Percentiles rank a stretch among this genome's conserved stretches.
phyloP scores from a whole-genome alignment of 768 basidiomycete species.

The Podaxis mareebaensis region DNA sequence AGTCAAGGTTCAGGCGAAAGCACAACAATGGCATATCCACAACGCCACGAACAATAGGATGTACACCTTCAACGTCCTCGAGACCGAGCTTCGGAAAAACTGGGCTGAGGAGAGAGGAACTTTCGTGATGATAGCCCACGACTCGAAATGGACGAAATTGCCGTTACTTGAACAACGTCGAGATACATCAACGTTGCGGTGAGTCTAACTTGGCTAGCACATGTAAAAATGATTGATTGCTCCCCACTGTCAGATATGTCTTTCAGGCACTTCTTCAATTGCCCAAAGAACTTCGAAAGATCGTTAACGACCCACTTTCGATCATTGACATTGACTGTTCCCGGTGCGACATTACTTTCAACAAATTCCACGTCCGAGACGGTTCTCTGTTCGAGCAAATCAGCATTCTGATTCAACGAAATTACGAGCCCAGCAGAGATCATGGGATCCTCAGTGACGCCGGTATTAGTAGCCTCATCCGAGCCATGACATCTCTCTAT shows the following conservation, averaged over 20 bases:
- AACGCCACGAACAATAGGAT: constrained; percentile 4
- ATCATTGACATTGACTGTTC: constrained; percentile 1
- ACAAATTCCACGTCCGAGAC: not conserved
- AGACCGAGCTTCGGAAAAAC: not conserved
- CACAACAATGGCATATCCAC: not conserved
- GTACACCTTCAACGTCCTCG: not conserved
- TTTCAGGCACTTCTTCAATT: not conserved
- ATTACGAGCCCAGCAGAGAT: not conserved
- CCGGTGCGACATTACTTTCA: constrained; percentile 1
- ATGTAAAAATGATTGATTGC: not conserved
- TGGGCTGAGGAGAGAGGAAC: not conserved
- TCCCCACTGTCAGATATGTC: not conserved
- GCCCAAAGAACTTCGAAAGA: not conserved
- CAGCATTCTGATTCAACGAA: not conserved
- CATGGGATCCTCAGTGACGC: not conserved
- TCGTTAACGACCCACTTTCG: not conserved
- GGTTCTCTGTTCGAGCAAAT: constrained; percentile 1
- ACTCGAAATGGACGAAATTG: constrained; percentile 6
- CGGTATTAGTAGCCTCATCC: not conserved
- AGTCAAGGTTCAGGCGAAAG: not conserved
- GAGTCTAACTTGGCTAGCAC: not conserved
- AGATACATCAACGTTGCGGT: not conserved
- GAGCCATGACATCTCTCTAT: constrained; percentile 1
- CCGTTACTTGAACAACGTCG: not conserved
- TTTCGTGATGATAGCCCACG: not conserved